Percentiles rank a stretch among this genome's conserved stretches.
Conservation (phyloP, 805 yeast genomes). For the Kodamaea leandrae region DNA sequence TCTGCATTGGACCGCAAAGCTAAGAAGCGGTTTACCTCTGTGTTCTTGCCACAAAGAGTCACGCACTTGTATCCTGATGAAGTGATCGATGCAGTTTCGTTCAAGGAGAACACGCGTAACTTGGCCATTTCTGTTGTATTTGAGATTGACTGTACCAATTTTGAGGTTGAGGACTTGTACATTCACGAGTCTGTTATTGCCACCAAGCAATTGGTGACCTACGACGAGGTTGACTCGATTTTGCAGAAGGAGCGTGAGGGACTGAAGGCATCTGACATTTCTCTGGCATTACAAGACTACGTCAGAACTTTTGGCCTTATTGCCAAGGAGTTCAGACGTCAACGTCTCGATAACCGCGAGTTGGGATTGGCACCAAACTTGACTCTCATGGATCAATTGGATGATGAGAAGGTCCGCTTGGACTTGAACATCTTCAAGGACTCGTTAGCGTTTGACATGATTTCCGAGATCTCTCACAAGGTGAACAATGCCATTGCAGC, state of each 20-base stretch:
- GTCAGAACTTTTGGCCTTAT: conserved; percentile 61
- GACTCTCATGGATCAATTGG: conserved; percentile 73
- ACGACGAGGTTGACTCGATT: conserved; percentile 54
- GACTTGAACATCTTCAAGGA: conserved; percentile 71
- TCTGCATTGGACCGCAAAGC: conserved; percentile 83
- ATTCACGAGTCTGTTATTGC: conserved; percentile 68
- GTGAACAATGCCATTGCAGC: conserved; percentile 87
- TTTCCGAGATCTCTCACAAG: conserved; percentile 74
- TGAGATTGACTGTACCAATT: conserved; percentile 68
- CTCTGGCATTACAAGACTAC: conserved; percentile 63
- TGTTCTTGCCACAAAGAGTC: conserved; percentile 75
- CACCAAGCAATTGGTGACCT: conserved; percentile 58
- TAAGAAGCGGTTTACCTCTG: conserved; percentile 85
- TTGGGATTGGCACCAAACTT: conserved; percentile 52
- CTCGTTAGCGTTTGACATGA: conserved; percentile 51
- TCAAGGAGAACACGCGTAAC: conserved; percentile 56
- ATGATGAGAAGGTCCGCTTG: conserved; percentile 77
- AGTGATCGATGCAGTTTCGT: conserved; percentile 58
- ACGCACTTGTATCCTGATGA: conserved; percentile 67
- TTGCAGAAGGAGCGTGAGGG: conserved; percentile 26
- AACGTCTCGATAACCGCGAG: conserved; percentile 52
- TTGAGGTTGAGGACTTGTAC: conserved; percentile 72
- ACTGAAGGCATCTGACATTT: conserved; percentile 22
- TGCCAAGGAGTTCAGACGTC: conserved; percentile 67
- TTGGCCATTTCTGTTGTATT: conserved; percentile 77